Conservation (phyloP, 1,284 basidiomycete genomes). For the Apiotrichum domesticum region DNA sequence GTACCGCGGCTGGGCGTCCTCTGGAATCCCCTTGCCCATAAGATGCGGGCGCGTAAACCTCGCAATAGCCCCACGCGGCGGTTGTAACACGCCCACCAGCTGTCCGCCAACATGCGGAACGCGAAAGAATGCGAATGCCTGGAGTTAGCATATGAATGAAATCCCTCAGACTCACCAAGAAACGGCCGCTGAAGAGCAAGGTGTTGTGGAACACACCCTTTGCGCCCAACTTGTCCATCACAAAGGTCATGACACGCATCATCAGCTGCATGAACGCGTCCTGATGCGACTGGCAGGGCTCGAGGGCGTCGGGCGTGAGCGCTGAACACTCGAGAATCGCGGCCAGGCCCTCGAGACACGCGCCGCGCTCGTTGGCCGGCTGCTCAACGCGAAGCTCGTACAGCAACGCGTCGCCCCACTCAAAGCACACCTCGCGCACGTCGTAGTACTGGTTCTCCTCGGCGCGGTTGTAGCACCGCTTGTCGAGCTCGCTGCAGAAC, state of each 20-base stretch:
- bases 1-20: conserved; percentile 27
- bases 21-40: conserved; percentile 21
- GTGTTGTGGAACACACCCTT: conserved; percentile 54
- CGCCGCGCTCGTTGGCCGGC: conserved; percentile 49
- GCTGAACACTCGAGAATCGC: conserved; percentile 48
- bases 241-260: conserved; percentile 48
- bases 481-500: conserved; percentile 41
- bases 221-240: conserved; percentile 51
- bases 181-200: conserved; percentile 50
- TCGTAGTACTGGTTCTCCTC: conserved; percentile 29
- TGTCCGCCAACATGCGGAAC: conserved; percentile 51
- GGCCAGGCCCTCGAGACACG: conserved; percentile 50
- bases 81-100: conserved; percentile 49
- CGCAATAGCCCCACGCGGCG: conserved; percentile 47
- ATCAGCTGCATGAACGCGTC: conserved; percentile 44
- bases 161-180: conserved; percentile 34
- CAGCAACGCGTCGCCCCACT: conserved; percentile 43
- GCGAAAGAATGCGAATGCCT: conserved; percentile 52
- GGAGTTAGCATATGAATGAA: not conserved
- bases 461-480: conserved; percentile 27
- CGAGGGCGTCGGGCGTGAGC: conserved; percentile 43
- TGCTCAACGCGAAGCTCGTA: conserved; percentile 45
- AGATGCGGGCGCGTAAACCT: conserved; percentile 39
- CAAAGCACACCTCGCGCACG: conserved; percentile 38
- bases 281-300: conserved; percentile 31